Evolutionary conservation across 306 rosid genomes (phyloP).

Genomic region (Prunus davidiana): DNA sequence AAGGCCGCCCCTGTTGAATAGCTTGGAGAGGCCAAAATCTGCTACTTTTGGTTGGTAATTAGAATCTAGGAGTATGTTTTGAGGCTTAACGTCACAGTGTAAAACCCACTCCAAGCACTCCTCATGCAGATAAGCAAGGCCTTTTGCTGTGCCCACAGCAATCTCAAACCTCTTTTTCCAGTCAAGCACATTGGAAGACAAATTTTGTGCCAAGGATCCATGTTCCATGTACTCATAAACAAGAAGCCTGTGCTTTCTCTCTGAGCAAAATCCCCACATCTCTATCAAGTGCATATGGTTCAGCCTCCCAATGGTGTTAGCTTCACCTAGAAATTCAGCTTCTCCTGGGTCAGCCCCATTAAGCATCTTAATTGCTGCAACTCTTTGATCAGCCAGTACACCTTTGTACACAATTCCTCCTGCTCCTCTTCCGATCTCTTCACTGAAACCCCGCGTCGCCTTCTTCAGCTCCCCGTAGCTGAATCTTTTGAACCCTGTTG

Average conservation of each 20-base stretch:
- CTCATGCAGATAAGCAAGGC: constrained; percentile 53
- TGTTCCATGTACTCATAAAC: constrained; percentile 51
- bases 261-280: constrained; percentile 52
- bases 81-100: constrained; percentile 71
- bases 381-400: constrained; percentile 33
- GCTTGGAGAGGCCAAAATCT: constrained; percentile 54
- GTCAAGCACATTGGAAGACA: constrained; percentile 27
- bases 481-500: constrained; percentile 32
- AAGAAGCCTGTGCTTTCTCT: constrained; percentile 47
- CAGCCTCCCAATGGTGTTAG: constrained; percentile 48
- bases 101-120: constrained; percentile 67
- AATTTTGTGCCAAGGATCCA: constrained; percentile 41
- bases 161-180: constrained; percentile 43
- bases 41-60: constrained; percentile 54
- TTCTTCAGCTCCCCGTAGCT: constrained; percentile 36
- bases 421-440: constrained; percentile 47
- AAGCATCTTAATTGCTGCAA: constrained; percentile 41
- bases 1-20: constrained; percentile 25
- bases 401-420: constrained; percentile 41
- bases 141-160: constrained; percentile 47
- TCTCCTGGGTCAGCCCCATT: constrained; percentile 40
- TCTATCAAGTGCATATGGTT: constrained; percentile 61
- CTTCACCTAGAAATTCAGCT: constrained; percentile 45
- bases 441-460: constrained; percentile 35
- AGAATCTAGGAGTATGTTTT: constrained; percentile 48